Base-by-base conservation (phyloP, 148 eudicot species). In the Agrostemma githago region DNA sequence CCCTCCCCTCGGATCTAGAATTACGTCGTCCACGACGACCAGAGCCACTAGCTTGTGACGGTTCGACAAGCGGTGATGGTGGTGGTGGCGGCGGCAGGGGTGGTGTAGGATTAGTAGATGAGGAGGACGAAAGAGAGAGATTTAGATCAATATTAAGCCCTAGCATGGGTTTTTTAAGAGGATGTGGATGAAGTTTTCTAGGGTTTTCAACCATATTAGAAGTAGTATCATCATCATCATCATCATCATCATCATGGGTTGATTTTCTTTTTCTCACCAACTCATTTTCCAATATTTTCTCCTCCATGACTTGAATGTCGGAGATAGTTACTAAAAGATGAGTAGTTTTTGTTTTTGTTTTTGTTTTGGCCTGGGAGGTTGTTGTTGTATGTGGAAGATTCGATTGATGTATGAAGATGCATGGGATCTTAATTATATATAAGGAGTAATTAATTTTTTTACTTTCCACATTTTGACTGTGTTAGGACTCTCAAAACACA, bases 121-220 rank as follows among this genome's bases (percentile, higher is more conserved):
- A 17, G 5, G 72, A 20, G 5, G 39, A 6, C 3, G 72, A 51
- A 70, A 70, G 72, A 6, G 72, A 51, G 1, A 70, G 41, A 53
- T 70, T 70, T 26, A 70, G 19, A 70, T 70, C 72, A 15, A 34
- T 40, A 34, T 70, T 6, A 43, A 69, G 51, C 58, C 72, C 72
- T 69, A 48, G 16, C 21, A 46, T 3, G 5, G 69, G 5, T 21
- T 10, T 26, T 20, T 66, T 37, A 6, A 1, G 2, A 65, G 37
- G 3, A 26, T n/a, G n/a, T n/a, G 44, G 8, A 19, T 17, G 57
- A 21, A 68, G 8, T 68, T 68, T 44, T 43, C 16, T 19, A 68
- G 57, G 72, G 72, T 68, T 44, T 68, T 44, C 39, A 41, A 4
- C 34, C 2, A 41, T 8, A 42, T 59, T 5, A n/a, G 63, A 19